A percentile compares a stretch with the other conserved stretches of the same genome.
These are phyloP conservation scores for Oryza coarctata DNA, from an alignment of 176 grass and related monocot species.

Conservation along the genomic window DNA sequence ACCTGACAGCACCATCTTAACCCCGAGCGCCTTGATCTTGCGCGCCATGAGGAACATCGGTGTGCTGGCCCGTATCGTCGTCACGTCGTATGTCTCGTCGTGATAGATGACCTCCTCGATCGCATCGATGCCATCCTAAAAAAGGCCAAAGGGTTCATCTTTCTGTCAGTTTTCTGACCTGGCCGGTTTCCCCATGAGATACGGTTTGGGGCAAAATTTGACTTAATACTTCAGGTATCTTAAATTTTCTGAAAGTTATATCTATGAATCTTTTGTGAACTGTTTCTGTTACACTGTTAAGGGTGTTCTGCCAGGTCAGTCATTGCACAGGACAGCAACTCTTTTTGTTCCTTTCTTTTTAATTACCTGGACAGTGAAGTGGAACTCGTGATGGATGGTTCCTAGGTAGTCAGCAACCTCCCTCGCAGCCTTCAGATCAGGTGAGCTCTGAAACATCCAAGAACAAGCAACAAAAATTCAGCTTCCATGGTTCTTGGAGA, in stretches of 20 bases:
- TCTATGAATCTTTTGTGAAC: not conserved
- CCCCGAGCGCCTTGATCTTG: conserved; percentile 93
- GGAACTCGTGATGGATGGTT: conserved; percentile 91
- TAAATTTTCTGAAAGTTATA: not conserved
- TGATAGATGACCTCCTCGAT: conserved; percentile 97
- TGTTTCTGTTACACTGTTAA: not conserved
- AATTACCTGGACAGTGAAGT: conserved; percentile 93
- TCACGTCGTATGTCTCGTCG: conserved; percentile 93
- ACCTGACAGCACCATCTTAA: conserved; percentile 98
- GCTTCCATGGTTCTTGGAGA: not conserved
- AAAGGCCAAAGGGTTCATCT: not conserved
- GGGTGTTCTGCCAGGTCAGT: not conserved
- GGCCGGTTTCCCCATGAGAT: not conserved
- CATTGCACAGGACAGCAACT: no score
- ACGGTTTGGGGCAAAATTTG: not conserved
- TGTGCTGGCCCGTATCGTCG: conserved; percentile 91
- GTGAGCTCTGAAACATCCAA: conserved; percentile 60
- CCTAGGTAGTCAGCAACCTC: conserved; percentile 85
- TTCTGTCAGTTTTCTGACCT: not conserved
- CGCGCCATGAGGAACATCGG: conserved; percentile 99
- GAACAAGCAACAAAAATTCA: not conserved
- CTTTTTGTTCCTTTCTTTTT: not conserved
- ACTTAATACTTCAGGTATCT: not conserved
- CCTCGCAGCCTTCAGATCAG: conserved; percentile 77
- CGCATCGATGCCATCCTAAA: conserved; percentile 92